These are phyloP conservation scores for Cyberlindnera veronae DNA, from an alignment of 805 yeast species.

Conservation along the genomic window DNA sequence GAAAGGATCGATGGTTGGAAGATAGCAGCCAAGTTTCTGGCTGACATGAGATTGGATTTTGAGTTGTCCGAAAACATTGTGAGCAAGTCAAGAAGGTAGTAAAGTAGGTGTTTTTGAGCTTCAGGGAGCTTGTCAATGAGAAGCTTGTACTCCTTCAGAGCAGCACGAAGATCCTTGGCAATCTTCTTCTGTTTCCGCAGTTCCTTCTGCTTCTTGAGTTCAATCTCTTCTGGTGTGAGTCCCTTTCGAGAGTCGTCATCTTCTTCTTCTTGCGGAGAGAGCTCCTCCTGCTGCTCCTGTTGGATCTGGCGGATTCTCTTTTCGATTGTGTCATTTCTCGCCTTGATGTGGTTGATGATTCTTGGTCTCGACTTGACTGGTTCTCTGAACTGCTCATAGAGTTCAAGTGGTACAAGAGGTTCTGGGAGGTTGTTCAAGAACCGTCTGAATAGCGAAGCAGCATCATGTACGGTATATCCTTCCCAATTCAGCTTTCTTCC, in stretches of 20 bases:
- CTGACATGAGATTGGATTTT: slow-evolving; percentile 82
- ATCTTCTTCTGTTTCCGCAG: slow-evolving; percentile 48
- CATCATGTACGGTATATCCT: slow-evolving; percentile 94
- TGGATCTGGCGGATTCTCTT: slow-evolving; percentile 34
- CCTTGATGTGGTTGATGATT: slow-evolving; percentile 61
- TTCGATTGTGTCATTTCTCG: slow-evolving; percentile 44
- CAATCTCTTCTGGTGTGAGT: slow-evolving; percentile 25
- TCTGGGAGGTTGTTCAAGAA: slow-evolving; percentile 86
- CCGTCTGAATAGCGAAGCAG: slow-evolving; percentile 85
- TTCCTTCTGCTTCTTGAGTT: slow-evolving; percentile 30
- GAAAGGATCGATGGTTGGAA: slow-evolving; percentile 95
- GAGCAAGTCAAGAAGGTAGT: slow-evolving; percentile 81
- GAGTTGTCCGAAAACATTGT: slow-evolving; percentile 81
- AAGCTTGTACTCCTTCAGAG: slow-evolving; percentile 66
- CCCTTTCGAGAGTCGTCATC: slow-evolving; percentile 14
- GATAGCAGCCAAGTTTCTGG: slow-evolving; percentile 89
- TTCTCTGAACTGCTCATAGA: slow-evolving; percentile 74
- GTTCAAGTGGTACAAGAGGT: slow-evolving; percentile 77
- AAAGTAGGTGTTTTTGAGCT: slow-evolving; percentile 75
- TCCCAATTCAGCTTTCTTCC: slow-evolving; percentile 88
- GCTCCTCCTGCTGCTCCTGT: slow-evolving; percentile 15
- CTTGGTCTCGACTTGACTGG: slow-evolving; percentile 66
- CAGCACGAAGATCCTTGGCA: slow-evolving; percentile 60
- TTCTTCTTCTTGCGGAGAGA: slow-evolving; percentile 7
- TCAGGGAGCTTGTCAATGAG: slow-evolving; percentile 69